A percentile compares a stretch with the other conserved stretches of the same genome.
Evolutionary conservation across 352 stramenopile species (phyloP).

Genomic region (Phytophthora vignae): DNA sequence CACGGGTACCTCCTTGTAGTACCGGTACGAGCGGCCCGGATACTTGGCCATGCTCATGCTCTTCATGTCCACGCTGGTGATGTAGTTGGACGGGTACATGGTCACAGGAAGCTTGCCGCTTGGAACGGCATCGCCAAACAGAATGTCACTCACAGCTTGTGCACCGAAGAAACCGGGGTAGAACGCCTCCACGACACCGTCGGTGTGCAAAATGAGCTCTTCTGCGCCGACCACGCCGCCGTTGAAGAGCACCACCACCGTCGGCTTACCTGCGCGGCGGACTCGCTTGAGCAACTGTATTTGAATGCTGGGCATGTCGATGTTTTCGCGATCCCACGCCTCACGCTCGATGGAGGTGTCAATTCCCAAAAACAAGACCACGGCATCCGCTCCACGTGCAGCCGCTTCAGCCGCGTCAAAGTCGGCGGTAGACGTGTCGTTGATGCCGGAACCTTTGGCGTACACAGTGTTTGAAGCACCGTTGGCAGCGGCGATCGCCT

Average conservation of each 20-base stretch:
- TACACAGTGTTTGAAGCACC: conserved; percentile 40
- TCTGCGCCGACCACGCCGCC: conserved; percentile 82
- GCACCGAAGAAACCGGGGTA: conserved; percentile 82
- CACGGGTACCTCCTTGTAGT: conserved; percentile 86
- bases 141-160: conserved; percentile 75
- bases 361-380: conserved; percentile 84
- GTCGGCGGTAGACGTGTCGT: conserved; percentile 51
- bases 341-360: conserved; percentile 80
- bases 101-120: conserved; percentile 84
- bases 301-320: conserved; percentile 73
- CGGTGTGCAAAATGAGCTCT: conserved; percentile 64
- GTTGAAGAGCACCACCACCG: conserved; percentile 87
- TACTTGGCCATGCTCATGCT: conserved; percentile 90
- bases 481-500: conserved; percentile 53
- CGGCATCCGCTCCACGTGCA: conserved; percentile 45
- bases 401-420: conserved; percentile 54
- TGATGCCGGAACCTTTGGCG: conserved; percentile 59
- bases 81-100: conserved; percentile 82
- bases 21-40: conserved; percentile 88
- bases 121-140: conserved; percentile 86
- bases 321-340: conserved; percentile 64
- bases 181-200: conserved; percentile 73
- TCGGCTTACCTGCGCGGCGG: conserved; percentile 54
- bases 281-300: conserved; percentile 71
- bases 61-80: conserved; percentile 71